Conservation (phyloP, 225 moss, liverwort and hornwort species). For the Neckera pumila region DNA sequence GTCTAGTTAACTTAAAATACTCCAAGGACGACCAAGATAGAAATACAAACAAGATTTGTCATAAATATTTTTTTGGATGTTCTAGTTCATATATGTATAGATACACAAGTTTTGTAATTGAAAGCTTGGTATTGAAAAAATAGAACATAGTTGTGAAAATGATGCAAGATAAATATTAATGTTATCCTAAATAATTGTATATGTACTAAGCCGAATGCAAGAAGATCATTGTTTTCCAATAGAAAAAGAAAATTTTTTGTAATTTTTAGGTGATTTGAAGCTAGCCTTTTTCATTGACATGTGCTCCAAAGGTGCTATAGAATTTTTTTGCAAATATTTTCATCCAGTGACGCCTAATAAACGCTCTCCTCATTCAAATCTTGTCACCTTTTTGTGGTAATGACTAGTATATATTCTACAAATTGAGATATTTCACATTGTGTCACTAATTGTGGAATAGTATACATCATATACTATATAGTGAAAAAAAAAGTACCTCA, state of each 20-base stretch:
- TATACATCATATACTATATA: neutral
- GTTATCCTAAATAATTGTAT: too few species aligned
- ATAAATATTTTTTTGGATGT: neutral
- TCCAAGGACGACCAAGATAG: neutral
- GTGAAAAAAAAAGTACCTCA: neutral
- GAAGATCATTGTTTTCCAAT: neutral
- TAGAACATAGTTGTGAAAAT: neutral
- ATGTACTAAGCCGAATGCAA: too few species aligned
- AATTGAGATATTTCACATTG: neutral
- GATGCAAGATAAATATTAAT: too few species aligned
- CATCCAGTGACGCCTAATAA: neutral
- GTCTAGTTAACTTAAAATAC: neutral
- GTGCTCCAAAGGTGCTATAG: fast-evolving
- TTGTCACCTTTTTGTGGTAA: fast-evolving
- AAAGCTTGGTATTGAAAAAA: neutral
- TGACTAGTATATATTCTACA: too few species aligned
- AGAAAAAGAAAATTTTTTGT: neutral
- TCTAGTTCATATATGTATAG: too few species aligned
- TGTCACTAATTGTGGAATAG: neutral
- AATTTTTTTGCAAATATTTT: neutral
- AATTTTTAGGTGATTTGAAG: neutral
- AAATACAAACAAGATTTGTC: neutral
- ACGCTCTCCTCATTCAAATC: neutral
- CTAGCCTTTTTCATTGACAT: neutral
- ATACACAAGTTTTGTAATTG: neutral